Conservation (phyloP, 2,329 filamentous ascomycete genomes). For the Exophiala sideris region DNA sequence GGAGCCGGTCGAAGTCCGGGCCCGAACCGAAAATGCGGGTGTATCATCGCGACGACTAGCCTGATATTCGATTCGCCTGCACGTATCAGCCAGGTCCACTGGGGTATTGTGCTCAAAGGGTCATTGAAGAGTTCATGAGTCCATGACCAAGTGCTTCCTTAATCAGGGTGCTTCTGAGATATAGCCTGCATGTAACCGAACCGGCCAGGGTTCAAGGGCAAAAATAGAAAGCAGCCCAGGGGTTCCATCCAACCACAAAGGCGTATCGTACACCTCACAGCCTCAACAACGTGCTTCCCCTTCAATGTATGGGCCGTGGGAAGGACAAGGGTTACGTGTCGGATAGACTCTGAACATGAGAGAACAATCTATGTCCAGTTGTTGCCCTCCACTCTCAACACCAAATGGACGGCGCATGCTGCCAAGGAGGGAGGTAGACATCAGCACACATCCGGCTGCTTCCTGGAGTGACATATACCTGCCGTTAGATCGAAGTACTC, state of each 20-base stretch:
- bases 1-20: neutral
- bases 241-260: slow-evolving; percentile 7
- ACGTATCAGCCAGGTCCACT: neutral
- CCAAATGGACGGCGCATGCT: no score
- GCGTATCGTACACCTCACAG: slow-evolving; percentile 8
- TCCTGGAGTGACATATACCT: no score
- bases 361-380: neutral
- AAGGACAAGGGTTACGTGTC: neutral
- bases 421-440: no score
- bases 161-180: neutral
- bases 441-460: no score
- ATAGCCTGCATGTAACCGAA: slow-evolving; percentile 12
- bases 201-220: slow-evolving; percentile 9
- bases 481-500: no score
- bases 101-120: neutral
- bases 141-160: neutral
- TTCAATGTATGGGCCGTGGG: neutral
- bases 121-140: neutral
- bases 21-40: slow-evolving; percentile 3
- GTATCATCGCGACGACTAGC: neutral
- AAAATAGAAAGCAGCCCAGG: slow-evolving; percentile 17
- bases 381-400: no score
- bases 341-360: slow-evolving; percentile 1
- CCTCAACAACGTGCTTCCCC: slow-evolving; percentile 10
- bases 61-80: slow-evolving; percentile 7